Base-by-base conservation (phyloP, 1,139 yeast genomes). In the Taphrina deformans region DNA sequence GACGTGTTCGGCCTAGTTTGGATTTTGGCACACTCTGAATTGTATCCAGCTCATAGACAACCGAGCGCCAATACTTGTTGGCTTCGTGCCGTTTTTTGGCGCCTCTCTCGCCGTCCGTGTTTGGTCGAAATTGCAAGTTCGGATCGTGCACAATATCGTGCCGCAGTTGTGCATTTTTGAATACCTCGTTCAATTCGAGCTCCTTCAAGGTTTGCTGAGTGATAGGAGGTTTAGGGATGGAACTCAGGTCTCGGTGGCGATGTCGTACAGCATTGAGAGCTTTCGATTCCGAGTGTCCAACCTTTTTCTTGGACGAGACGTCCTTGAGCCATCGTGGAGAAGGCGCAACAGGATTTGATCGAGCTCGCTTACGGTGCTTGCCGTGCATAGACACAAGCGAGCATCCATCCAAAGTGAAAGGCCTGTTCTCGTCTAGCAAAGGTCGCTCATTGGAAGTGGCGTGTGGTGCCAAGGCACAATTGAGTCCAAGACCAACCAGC, bases 81-180 rank as follows among this genome's bases (percentile, higher is more conserved):
- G 91, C 87, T 53, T 87, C 80, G 66, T 82, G 77, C 75, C 86
- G 87, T 80, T 90, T 89, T 68, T 91, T 82, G 70, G 85, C 81
- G 44, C 96, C 97, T 65, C 96, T 79, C 76, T 89, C 96, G 62
- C 97, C 96, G 75, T 91, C 96, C 71, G 90, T 79, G 74, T 92
- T 89, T 48, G 97, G 97, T 71, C 97, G 82, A 75, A 91, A 91
- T 78, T 91, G 97, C 67, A 92, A 80, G 73, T 89, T 90, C 18
- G 97, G 96, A 77, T 92, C 97, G 74, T 92, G 92, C 29, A 90
- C 81, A 67, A 92, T 89, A 74, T 92, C 98, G 75, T 92, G 98
- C 69, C 98, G 83, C 67, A 92, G 80, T 75, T 90, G 97, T 7
- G 97, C 97, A 76, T 92, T 92, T 74, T 89, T 89, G 72, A 92